Percentiles rank a stretch among this genome's conserved stretches.
These are phyloP conservation scores for Gossypium lobatum DNA, from an alignment of 441 rosid species.

Conservation along the genomic window DNA sequence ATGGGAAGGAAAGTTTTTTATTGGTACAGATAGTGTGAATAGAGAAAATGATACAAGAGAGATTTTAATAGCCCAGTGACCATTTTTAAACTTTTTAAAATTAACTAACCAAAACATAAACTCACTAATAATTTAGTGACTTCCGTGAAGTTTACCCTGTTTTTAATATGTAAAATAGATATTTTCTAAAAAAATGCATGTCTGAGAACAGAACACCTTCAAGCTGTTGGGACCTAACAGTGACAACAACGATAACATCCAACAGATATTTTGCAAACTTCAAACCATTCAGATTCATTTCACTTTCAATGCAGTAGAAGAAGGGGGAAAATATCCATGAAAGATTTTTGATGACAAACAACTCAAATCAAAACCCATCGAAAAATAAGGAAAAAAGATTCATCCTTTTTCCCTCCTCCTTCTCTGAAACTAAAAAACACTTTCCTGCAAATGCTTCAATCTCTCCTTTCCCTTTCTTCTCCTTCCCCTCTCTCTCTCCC, in stretches of 20 bases:
- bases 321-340: background rate
- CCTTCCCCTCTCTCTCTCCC: slow-evolving; percentile 20
- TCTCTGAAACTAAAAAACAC: background rate
- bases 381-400: background rate
- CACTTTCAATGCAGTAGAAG: background rate
- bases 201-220: background rate
- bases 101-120: too few relatives aligned
- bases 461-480: slow-evolving; percentile 33
- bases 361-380: background rate
- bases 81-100: too few relatives aligned
- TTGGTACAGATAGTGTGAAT: accelerated
- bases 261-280: background rate
- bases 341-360: background rate
- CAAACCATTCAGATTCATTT: background rate
- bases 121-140: too few relatives aligned
- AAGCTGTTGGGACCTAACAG: background rate
- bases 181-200: background rate
- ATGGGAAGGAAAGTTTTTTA: accelerated
- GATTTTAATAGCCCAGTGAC: too few relatives aligned
- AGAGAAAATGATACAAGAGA: accelerated
- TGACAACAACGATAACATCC: background rate
- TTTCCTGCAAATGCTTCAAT: slow-evolving; percentile 38
- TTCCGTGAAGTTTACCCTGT: too few relatives aligned
- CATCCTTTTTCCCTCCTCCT: background rate
- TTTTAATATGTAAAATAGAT: background rate